phyloP scores from a whole-genome alignment of 2,329 filamentous ascomycete genomes.

The Phialophora verrucosa region DNA sequence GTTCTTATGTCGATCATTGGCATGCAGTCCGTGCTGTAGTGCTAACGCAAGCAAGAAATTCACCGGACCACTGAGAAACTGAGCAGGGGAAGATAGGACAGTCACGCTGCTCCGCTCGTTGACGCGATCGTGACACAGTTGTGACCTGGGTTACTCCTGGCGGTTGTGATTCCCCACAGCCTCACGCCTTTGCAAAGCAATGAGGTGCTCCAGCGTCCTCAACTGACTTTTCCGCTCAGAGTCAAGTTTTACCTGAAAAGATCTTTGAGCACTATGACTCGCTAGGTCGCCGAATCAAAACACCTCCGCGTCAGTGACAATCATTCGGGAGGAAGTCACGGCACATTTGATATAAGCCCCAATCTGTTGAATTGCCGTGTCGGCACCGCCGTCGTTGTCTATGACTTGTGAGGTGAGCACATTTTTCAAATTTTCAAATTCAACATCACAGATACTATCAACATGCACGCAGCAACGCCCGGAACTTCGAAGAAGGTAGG shows the following conservation, averaged over 20 bases:
- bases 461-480: not conserved
- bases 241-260: not conserved
- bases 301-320: not conserved
- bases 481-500: not conserved
- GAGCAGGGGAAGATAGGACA: not conserved
- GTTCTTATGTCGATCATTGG: not conserved
- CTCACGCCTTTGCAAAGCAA: not conserved
- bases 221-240: not conserved
- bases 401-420: not conserved
- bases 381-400: too few species aligned
- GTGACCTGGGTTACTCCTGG: not conserved
- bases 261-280: not conserved
- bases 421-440: not conserved
- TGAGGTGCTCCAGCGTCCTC: not conserved
- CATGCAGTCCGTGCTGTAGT: not conserved
- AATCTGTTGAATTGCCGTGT: not conserved
- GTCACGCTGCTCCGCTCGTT: not conserved
- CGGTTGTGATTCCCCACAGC: not conserved
- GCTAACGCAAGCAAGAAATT: slow-evolving; percentile 2
- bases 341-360: not conserved
- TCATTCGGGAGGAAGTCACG: not conserved
- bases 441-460: not conserved
- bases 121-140: not conserved
- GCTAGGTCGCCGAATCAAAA: not conserved
- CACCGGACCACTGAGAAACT: not conserved